Percentiles rank a stretch among this genome's conserved stretches.
phyloP scores from a whole-genome alignment of 176 grass and related monocot species.

The Lolium perenne region DNA sequence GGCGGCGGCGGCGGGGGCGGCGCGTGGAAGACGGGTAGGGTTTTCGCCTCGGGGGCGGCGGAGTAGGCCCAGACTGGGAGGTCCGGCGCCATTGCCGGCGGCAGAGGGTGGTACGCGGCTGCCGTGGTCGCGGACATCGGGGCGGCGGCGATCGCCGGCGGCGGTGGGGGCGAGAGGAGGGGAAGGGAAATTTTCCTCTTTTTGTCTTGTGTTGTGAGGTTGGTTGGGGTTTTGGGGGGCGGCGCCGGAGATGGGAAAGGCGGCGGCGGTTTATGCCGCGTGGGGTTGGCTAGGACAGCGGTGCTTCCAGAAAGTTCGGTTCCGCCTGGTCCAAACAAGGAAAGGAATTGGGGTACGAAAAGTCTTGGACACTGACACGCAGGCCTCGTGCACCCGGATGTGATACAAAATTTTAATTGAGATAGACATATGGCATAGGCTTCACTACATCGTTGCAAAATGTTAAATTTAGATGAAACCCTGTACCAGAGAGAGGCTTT shows the following conservation, averaged over 20 bases:
- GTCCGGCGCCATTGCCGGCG: conserved; percentile 4
- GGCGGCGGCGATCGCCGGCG: background rate
- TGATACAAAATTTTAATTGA: too few species aligned
- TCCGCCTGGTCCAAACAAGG: too few species aligned
- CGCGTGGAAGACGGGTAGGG: conserved; percentile 33
- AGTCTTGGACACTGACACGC: background rate
- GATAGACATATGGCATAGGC: too few species aligned
- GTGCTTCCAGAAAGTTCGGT: background rate
- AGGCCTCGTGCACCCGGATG: too few species aligned
- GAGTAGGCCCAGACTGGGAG: background rate
- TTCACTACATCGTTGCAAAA: too few species aligned
- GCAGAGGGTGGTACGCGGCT: background rate
- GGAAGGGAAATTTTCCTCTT: background rate
- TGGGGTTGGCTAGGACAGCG: background rate
- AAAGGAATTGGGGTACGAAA: too few species aligned
- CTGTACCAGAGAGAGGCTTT: too few species aligned
- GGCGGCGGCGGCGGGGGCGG: conserved; percentile 31
- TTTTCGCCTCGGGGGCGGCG: background rate
- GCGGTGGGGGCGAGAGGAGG: background rate
- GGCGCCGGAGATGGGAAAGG: background rate
- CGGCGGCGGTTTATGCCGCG: background rate
- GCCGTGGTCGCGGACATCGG: background rate
- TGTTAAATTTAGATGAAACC: too few species aligned
- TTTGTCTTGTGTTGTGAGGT: background rate
- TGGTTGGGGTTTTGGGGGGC: background rate